Conservation (phyloP, 140 eudicot genomes). For the Erigeron philadelphicus region DNA sequence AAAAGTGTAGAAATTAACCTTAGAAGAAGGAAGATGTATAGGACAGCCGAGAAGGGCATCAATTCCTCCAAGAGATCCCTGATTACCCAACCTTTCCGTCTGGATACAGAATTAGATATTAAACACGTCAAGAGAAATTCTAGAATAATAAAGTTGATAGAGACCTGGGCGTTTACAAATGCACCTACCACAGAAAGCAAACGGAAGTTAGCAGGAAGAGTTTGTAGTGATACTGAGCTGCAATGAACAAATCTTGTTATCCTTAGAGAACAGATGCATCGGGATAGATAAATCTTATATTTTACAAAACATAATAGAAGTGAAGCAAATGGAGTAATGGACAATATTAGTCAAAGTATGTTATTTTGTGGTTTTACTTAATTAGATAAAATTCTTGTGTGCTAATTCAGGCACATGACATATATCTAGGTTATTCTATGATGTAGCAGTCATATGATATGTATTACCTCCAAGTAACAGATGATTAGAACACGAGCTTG, state of each 20-base stretch:
- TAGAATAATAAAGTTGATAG: slow-evolving; percentile 8
- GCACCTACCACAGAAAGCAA: slow-evolving; percentile 59
- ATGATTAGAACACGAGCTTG: neutral
- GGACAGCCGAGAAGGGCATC: slow-evolving; percentile 93
- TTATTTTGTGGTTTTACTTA: neutral
- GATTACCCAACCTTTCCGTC: slow-evolving; percentile 75
- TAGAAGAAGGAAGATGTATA: slow-evolving; percentile 78
- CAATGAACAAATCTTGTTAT: slow-evolving; percentile 23
- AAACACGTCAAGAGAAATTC: slow-evolving; percentile 4
- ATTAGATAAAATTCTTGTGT: neutral
- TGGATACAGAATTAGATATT: slow-evolving; percentile 29
- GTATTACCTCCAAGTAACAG: neutral
- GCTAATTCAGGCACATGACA: neutral
- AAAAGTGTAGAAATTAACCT: slow-evolving; percentile 38
- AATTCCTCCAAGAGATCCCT: slow-evolving; percentile 79
- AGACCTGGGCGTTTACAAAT: neutral
- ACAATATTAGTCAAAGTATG: neutral
- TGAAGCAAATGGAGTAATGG: neutral
- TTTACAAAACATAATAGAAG: neutral
- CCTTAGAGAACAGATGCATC: slow-evolving; percentile 13
- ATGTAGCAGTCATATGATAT: neutral
- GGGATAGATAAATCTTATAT: neutral
- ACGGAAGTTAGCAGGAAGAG: slow-evolving; percentile 69
- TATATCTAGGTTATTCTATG: slow-evolving; percentile 7
- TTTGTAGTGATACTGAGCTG: slow-evolving; percentile 60